phyloP scores from a whole-genome alignment of 2,329 filamentous ascomycete genomes.

The Tolypocladium paradoxum region DNA sequence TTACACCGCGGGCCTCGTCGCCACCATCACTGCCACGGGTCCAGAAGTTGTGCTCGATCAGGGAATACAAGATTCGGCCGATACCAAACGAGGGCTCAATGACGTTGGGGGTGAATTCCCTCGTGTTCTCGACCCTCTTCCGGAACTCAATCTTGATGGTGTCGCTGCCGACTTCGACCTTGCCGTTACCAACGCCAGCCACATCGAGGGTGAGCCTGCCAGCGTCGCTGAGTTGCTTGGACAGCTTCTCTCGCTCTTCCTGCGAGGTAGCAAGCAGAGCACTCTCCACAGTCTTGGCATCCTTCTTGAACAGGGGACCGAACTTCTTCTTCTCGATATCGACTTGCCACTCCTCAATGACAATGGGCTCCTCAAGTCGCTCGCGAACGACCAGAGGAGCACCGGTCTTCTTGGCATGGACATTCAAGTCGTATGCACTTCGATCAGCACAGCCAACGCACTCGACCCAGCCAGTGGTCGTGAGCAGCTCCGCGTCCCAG shows the following conservation, averaged over 20 bases:
- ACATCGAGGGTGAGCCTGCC: conserved; percentile 74
- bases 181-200: conserved; percentile 52
- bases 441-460: conserved; percentile 95
- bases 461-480: conserved; percentile 93
- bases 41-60: conserved; percentile 96
- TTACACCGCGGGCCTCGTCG: conserved; percentile 72
- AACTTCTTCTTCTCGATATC: conserved; percentile 93
- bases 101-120: conserved; percentile 90
- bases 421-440: conserved; percentile 85
- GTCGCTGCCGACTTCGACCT: conserved; percentile 69
- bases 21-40: conserved; percentile 53
- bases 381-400: conserved; percentile 78
- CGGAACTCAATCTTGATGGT: conserved; percentile 75
- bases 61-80: conserved; percentile 81
- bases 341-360: conserved; percentile 77
- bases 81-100: conserved; percentile 98
- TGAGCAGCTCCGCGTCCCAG: conserved; percentile 92
- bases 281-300: conserved; percentile 74
- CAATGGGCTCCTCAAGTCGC: conserved; percentile 63
- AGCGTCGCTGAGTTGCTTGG: conserved; percentile 59
- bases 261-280: conserved; percentile 69
- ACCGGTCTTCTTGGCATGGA: conserved; percentile 89
- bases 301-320: conserved; percentile 90
- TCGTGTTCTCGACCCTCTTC: conserved; percentile 69
- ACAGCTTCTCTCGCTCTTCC: conserved; percentile 68